Evolutionary conservation across 2,329 filamentous ascomycete species (phyloP).

Genomic region (Thelonectria blattea): DNA sequence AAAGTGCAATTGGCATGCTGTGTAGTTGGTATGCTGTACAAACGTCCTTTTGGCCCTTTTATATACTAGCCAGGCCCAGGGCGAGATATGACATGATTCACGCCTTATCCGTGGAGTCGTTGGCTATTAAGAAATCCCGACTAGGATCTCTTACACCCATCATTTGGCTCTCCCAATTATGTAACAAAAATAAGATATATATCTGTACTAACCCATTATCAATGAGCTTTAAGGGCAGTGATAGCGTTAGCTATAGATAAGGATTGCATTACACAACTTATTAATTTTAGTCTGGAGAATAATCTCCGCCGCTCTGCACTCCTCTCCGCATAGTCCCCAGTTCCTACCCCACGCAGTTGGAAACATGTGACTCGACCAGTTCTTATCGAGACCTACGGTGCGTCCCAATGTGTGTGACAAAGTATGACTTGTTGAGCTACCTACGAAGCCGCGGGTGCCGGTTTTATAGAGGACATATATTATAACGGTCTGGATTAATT

Average conservation of each 20-base stretch:
- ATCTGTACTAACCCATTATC: neutral
- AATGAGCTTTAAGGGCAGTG: neutral
- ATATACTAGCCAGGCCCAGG: neutral
- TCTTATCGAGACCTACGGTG: neutral
- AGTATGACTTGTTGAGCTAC: neutral
- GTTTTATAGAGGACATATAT: neutral
- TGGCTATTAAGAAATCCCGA: neutral
- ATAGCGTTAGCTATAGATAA: constrained; percentile 1
- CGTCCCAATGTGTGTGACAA: neutral
- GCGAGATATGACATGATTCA: neutral
- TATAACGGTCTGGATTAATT: too few relatives aligned
- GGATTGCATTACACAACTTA: neutral
- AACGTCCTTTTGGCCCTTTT: neutral
- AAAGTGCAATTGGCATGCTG: neutral
- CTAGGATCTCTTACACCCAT: neutral
- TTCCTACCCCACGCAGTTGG: neutral
- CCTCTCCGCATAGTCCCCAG: neutral
- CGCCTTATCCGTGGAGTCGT: neutral
- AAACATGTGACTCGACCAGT: neutral
- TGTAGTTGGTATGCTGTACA: neutral
- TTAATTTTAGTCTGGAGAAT: neutral
- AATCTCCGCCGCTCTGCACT: neutral
- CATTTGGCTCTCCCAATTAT: neutral
- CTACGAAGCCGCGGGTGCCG: neutral
- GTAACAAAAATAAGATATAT: neutral